Conservation (phyloP, 179 eudicot species). For the Camellia oleifera region DNA sequence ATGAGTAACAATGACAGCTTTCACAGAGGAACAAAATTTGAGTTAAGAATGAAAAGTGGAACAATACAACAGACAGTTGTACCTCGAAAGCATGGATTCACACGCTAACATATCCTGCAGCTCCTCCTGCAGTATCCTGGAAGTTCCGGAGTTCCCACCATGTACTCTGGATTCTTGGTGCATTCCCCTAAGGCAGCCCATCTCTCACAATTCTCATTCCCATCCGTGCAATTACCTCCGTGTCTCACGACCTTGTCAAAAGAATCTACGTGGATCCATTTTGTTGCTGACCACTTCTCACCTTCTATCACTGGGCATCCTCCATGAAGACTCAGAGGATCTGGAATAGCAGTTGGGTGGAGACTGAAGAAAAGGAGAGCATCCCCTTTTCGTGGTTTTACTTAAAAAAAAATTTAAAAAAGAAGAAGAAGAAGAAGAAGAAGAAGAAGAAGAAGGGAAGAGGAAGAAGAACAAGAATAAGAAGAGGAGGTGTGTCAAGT, state of each 20-base stretch:
- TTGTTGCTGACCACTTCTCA: conserved; percentile 94
- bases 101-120: conserved; percentile 65
- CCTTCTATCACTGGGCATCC: conserved; percentile 92
- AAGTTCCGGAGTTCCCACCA: conserved; percentile 74
- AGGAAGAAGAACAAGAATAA: not conserved
- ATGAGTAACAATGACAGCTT: too few species aligned
- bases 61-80: not conserved
- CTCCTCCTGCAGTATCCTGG: conserved; percentile 86
- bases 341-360: conserved; percentile 64
- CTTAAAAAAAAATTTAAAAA: conserved; percentile 10
- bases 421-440: not conserved
- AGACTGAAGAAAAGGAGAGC: conserved; percentile 93
- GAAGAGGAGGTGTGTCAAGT: not conserved
- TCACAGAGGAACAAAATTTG: not conserved
- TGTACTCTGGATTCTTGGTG: conserved; percentile 77
- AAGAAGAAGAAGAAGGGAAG: not conserved
- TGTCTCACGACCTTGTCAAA: conserved; percentile 59
- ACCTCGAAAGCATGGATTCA: not conserved
- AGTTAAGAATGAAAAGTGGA: not conserved
- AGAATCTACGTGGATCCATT: conserved; percentile 88
- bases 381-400: conserved; percentile 86
- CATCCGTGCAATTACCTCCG: conserved; percentile 56
- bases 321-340: conserved; percentile 68
- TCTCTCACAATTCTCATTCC: conserved; percentile 60
- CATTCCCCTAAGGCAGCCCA: conserved; percentile 97